These are phyloP conservation scores for Cajanus cajan DNA, from an alignment of 306 rosid species.

Conservation along the genomic window DNA sequence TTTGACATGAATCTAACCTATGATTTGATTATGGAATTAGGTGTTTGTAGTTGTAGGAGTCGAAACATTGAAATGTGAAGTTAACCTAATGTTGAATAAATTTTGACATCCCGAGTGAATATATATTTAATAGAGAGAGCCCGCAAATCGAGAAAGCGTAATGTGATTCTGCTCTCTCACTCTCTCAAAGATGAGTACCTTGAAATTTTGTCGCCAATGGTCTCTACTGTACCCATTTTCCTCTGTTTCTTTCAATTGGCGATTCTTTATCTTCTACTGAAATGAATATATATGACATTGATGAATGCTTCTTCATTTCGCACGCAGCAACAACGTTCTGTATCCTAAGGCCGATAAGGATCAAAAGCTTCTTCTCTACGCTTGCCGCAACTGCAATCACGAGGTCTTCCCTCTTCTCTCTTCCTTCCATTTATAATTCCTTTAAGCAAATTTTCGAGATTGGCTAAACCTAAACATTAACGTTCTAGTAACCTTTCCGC, in stretches of 20 bases:
- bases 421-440: neutral
- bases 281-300: neutral
- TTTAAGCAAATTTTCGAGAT: neutral
- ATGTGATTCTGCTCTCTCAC: neutral
- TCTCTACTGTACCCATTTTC: too few species aligned
- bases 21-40: too few species aligned
- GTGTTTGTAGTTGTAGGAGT: too few species aligned
- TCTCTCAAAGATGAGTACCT: constrained; percentile 59
- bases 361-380: constrained; percentile 62
- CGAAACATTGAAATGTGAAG: too few species aligned
- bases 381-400: constrained; percentile 80
- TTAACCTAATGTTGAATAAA: too few species aligned
- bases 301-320: neutral
- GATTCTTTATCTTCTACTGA: neutral
- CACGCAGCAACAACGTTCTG: constrained; percentile 71
- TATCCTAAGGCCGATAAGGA: constrained; percentile 77
- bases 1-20: too few species aligned
- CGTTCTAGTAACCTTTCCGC: neutral
- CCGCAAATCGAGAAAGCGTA: neutral
- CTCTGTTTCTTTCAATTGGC: neutral
- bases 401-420: constrained; percentile 43
- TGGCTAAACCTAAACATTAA: neutral
- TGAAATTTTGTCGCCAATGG: constrained; percentile 92
- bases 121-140: neutral
- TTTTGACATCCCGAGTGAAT: too few species aligned